Percentiles rank a stretch among this genome's conserved stretches.
Conservation (phyloP, 352 stramenopile species). For the Globisporangium lucens region DNA sequence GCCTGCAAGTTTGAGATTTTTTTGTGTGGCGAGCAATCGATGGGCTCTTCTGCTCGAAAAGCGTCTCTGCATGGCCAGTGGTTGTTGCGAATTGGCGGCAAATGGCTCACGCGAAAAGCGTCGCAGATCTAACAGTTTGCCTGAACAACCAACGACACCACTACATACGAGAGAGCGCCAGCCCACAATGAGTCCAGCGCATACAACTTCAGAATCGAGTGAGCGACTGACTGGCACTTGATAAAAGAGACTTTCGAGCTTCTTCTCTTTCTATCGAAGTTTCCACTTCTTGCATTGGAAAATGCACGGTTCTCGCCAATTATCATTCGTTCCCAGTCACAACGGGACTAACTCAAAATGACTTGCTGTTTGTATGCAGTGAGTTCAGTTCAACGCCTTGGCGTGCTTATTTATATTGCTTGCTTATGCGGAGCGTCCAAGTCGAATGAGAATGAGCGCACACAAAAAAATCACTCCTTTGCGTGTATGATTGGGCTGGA, state of each 20-base stretch:
- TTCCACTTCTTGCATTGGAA: not conserved
- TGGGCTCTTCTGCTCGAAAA: not conserved
- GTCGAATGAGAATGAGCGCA: not conserved
- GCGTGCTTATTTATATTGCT: not conserved
- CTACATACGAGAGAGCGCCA: not conserved
- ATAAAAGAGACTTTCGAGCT: not conserved
- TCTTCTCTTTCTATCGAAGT: not conserved
- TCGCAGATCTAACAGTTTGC: not conserved
- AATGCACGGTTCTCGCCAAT: not conserved
- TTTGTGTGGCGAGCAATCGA: not conserved
- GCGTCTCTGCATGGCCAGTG: not conserved
- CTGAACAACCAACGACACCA: not conserved
- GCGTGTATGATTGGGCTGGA: not conserved
- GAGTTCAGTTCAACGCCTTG: not conserved
- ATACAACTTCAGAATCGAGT: not conserved
- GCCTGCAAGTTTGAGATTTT: not conserved
- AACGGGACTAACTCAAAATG: not conserved
- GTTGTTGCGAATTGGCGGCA: not conserved
- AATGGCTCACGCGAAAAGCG: not conserved
- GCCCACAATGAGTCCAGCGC: not conserved
- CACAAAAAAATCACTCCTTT: not conserved
- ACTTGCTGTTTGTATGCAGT: not conserved
- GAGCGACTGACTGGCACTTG: not conserved
- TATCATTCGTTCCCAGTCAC: not conserved
- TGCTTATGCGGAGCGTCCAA: not conserved